Evolutionary conservation across 306 rosid species (phyloP).

Genomic region (Quercus mongolica): DNA sequence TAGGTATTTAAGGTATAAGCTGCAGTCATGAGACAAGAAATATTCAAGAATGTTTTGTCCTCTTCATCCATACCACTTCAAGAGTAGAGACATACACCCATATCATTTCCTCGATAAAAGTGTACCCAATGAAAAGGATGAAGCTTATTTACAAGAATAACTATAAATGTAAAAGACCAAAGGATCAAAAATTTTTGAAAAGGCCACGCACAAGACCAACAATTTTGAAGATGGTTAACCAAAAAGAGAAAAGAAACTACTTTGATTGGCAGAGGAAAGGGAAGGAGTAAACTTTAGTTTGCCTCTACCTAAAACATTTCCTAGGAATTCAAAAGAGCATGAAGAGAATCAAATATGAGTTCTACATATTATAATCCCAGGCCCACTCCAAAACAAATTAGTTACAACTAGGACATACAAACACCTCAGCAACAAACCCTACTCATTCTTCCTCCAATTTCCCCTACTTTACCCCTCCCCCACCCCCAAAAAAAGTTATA

Average conservation of each 20-base stretch:
- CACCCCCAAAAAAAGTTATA: background rate
- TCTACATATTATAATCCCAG: background rate
- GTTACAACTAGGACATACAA: background rate
- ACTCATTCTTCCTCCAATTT: background rate
- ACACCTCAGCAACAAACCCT: background rate
- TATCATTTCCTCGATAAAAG: conserved; percentile 42
- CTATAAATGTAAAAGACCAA: background rate
- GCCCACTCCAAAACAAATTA: background rate
- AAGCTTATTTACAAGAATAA: background rate
- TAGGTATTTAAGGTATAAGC: conserved; percentile 84
- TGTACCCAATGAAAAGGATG: conserved; percentile 21
- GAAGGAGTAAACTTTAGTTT: background rate
- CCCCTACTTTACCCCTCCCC: background rate
- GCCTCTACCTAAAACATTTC: background rate
- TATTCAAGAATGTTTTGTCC: conserved; percentile 87
- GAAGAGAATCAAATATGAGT: background rate
- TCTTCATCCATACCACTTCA: conserved; percentile 53
- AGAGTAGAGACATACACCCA: conserved; percentile 43
- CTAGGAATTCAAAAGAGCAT: background rate
- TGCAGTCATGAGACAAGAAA: conserved; percentile 94
- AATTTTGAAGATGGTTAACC: background rate
- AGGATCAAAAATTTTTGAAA: background rate
- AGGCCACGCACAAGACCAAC: background rate
- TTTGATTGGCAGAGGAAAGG: background rate
- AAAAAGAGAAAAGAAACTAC: background rate